Conservation (phyloP, 2,329 filamentous ascomycete genomes). For the Chaetomium strumarium region DNA sequence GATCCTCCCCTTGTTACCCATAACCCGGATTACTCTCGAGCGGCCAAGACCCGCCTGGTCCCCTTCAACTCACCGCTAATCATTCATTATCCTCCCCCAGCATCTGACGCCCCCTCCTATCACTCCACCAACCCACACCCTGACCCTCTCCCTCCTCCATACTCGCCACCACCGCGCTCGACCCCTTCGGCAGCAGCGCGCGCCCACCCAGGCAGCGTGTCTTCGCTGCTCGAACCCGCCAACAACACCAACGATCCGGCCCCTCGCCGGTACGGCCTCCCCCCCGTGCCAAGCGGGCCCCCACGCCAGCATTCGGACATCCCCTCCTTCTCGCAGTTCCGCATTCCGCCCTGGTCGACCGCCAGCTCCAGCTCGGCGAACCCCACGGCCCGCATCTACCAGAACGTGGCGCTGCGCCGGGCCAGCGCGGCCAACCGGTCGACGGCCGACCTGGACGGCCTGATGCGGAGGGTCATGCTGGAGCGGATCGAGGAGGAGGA, state of each 20-base stretch:
- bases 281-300: constrained; percentile 41
- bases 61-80: not conserved
- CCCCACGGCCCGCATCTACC: constrained; percentile 55
- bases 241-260: constrained; percentile 11
- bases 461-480: constrained; percentile 30
- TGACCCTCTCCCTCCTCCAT: constrained; percentile 49
- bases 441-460: constrained; percentile 23
- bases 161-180: constrained; percentile 36
- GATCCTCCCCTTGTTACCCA: not conserved
- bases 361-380: constrained; percentile 45
- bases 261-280: constrained; percentile 36
- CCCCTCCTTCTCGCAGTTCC: constrained; percentile 47
- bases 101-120: constrained; percentile 61
- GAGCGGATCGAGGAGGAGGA: constrained; percentile 35
- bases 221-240: constrained; percentile 14
- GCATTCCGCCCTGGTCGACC: constrained; percentile 54
- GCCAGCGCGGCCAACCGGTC: constrained; percentile 39
- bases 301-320: constrained; percentile 26
- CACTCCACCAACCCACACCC: constrained; percentile 47
- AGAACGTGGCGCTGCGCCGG: constrained; percentile 58
- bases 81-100: constrained; percentile 29
- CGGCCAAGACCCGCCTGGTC: not conserved
- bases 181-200: constrained; percentile 1
- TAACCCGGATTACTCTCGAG: not conserved
- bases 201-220: constrained; percentile 4